A percentile compares a stretch with the other conserved stretches of the same genome.
phyloP scores from a whole-genome alignment of 192 early-diverging fungal species.

The Linnemannia hyalina region DNA sequence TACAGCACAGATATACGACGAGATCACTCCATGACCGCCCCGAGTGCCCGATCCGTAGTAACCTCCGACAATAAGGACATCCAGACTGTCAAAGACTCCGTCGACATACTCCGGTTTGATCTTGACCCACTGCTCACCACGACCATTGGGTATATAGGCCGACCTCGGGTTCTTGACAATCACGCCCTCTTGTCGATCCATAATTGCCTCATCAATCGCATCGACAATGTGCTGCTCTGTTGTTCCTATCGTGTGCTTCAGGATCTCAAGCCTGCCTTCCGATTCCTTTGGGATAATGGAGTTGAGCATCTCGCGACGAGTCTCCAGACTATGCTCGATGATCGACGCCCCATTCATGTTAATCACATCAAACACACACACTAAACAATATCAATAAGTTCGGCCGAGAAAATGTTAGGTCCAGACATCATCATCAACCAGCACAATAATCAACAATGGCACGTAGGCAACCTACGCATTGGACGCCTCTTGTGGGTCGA shows the following conservation, averaged over 20 bases:
- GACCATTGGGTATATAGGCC: conserved; percentile 66
- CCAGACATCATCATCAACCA: background rate
- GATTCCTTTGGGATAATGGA: conserved; percentile 64
- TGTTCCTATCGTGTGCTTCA: conserved; percentile 63
- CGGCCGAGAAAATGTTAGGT: background rate
- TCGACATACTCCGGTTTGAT: conserved; percentile 87
- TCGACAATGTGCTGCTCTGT: conserved; percentile 71
- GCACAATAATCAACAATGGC: too few species aligned
- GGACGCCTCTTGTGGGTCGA: conserved; percentile 57
- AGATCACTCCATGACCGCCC: conserved; percentile 61
- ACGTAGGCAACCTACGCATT: conserved; percentile 55
- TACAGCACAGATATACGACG: conserved; percentile 44
- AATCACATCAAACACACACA: conserved; percentile 82
- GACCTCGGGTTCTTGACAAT: conserved; percentile 79
- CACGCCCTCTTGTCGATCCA: conserved; percentile 69
- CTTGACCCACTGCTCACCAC: conserved; percentile 77
- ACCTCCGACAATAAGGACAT: conserved; percentile 78
- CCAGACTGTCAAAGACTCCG: conserved; percentile 75
- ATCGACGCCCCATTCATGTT: conserved; percentile 75
- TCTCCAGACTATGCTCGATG: conserved; percentile 65
- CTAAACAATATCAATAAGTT: conserved; percentile 59
- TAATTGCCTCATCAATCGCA: conserved; percentile 69
- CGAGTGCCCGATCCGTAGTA: conserved; percentile 74
- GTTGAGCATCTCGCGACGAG: conserved; percentile 66
- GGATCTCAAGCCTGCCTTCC: conserved; percentile 67